phyloP scores from a whole-genome alignment of 306 rosid species.

The Ormosia semicastrata region DNA sequence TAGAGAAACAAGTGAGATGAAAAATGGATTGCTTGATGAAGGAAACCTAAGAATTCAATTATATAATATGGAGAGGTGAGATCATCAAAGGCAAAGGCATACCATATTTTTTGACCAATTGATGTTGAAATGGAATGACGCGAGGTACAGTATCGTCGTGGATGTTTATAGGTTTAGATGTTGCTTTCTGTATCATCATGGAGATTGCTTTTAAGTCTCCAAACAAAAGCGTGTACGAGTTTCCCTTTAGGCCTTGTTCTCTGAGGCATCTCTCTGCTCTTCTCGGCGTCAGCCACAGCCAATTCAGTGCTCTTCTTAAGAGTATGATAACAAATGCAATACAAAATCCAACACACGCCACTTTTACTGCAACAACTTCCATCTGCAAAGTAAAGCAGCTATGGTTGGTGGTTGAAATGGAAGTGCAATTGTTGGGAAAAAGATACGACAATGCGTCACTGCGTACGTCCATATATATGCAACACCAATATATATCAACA shows the following conservation, averaged over 20 bases:
- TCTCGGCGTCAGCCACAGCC: slow-evolving; percentile 3
- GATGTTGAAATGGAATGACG: neutral
- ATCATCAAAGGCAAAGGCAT: neutral
- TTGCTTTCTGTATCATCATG: neutral
- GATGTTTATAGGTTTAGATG: slow-evolving; percentile 1
- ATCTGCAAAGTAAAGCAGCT: neutral
- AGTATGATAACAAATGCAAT: neutral
- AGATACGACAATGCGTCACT: too few species aligned
- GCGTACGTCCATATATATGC: too few species aligned
- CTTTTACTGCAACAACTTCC: neutral
- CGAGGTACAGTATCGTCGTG: slow-evolving; percentile 3
- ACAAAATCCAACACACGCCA: neutral
- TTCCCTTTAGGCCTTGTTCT: slow-evolving; percentile 25
- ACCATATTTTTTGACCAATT: neutral
- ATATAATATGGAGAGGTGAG: neutral
- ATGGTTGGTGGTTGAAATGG: neutral
- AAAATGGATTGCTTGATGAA: neutral
- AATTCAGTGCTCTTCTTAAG: neutral
- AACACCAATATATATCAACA: too few species aligned
- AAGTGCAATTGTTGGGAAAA: too few species aligned
- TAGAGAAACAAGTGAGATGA: neutral
- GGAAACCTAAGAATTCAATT: too few species aligned
- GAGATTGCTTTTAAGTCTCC: slow-evolving; percentile 6
- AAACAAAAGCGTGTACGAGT: slow-evolving; percentile 2
- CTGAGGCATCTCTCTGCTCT: slow-evolving; percentile 16